Conservation (phyloP, 768 basidiomycete genomes). For the Lactarius vividus region DNA sequence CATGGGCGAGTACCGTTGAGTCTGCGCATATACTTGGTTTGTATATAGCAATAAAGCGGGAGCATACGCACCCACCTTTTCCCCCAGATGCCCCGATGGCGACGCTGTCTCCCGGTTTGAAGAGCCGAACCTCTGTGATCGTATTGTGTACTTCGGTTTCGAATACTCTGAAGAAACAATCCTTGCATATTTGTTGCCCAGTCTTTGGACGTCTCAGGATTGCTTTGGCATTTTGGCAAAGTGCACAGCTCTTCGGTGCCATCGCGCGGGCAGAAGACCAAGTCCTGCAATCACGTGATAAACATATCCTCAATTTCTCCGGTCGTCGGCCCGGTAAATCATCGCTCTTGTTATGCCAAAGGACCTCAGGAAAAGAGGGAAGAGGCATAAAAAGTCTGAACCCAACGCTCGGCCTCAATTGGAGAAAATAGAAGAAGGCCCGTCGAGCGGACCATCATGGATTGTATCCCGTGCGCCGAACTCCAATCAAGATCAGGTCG, state of each 20-base stretch:
- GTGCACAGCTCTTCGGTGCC: slow-evolving; percentile 76
- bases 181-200: slow-evolving; percentile 93
- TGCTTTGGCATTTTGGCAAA: slow-evolving; percentile 73
- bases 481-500: slow-evolving; percentile 41
- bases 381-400: slow-evolving; percentile 59
- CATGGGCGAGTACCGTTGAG: slow-evolving; percentile 95
- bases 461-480: slow-evolving; percentile 45
- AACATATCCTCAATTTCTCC: too few relatives aligned
- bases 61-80: slow-evolving; percentile 61
- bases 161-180: slow-evolving; percentile 95
- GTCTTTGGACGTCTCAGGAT: slow-evolving; percentile 96
- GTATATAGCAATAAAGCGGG: background rate
- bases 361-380: slow-evolving; percentile 73
- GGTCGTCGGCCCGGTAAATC: background rate
- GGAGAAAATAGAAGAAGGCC: slow-evolving; percentile 14
- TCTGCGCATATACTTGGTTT: slow-evolving; percentile 48
- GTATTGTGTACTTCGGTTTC: slow-evolving; percentile 99
- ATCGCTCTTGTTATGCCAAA: slow-evolving; percentile 56
- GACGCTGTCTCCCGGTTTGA: slow-evolving; percentile 86
- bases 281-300: too few relatives aligned
- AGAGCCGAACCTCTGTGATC: slow-evolving; percentile 77
- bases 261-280: slow-evolving; percentile 47
- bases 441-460: slow-evolving; percentile 61
- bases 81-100: slow-evolving; percentile 99
- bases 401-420: slow-evolving; percentile 33